Evolutionary conservation across 169 alveolate genomes (phyloP).

Genomic region (Pseudocohnilembus persalinus): DNA sequence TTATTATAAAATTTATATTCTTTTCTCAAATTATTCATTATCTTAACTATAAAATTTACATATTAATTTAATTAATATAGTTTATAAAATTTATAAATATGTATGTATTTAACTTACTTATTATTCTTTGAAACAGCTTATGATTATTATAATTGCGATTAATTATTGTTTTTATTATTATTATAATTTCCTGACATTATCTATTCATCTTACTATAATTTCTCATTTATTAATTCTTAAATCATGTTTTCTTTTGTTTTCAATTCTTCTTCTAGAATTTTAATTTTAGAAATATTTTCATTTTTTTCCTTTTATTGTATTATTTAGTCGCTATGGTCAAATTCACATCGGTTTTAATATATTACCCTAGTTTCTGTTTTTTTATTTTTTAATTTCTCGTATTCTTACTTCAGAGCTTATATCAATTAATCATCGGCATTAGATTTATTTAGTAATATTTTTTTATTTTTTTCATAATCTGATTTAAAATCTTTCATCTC

Average conservation of each 20-base stretch:
- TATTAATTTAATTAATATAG: no score
- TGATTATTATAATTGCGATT: background rate
- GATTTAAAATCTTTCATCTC: constrained; percentile 25
- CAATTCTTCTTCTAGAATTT: constrained; percentile 16
- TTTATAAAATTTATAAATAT: no score
- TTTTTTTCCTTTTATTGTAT: constrained; percentile 8
- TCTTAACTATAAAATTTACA: no score
- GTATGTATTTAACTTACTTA: no score
- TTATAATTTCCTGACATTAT: constrained; percentile 13
- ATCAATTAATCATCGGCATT: constrained; percentile 31
- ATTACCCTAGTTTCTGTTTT: constrained; percentile 20
- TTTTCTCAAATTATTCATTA: background rate
- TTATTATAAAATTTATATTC: constrained; percentile 5
- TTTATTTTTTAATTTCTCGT: constrained; percentile 21
- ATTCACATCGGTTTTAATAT: constrained; percentile 20
- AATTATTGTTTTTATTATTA: background rate
- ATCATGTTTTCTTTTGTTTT: constrained; percentile 31
- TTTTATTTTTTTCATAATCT: constrained; percentile 38
- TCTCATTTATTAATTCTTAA: constrained; percentile 31
- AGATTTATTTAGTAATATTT: constrained; percentile 17
- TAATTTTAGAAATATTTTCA: constrained; percentile 3
- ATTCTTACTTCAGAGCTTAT: constrained; percentile 22
- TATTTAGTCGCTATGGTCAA: background rate
- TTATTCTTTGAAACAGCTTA: no score
- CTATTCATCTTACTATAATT: background rate